Evolutionary conservation across 495 filamentous ascomycete species (phyloP).

Genomic region (Oidiodendron maius): DNA sequence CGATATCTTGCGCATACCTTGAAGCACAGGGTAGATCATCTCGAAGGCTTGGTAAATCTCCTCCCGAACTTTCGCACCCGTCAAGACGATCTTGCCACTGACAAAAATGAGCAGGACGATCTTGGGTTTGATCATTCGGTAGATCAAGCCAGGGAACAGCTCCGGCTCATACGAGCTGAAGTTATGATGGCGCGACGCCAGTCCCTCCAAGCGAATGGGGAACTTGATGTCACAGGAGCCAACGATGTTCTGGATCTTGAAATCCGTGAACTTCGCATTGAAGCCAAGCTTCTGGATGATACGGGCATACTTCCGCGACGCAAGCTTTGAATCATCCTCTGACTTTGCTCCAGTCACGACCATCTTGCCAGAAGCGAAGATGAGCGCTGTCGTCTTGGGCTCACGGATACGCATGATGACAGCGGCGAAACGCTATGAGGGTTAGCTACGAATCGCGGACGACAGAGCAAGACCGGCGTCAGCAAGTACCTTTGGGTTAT

Average conservation of each 20-base stretch:
- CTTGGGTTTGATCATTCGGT: slow-evolving; percentile 99
- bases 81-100: slow-evolving; percentile 96
- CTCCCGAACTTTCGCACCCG: slow-evolving; percentile 95
- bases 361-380: slow-evolving; percentile 99
- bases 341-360: slow-evolving; percentile 98
- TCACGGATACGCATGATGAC: slow-evolving; percentile 99
- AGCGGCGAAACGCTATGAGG: slow-evolving; percentile 89
- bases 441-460: slow-evolving; percentile 18
- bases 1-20: slow-evolving; percentile 49
- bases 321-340: slow-evolving; percentile 95
- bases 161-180: slow-evolving; percentile 99
- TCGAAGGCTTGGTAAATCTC: slow-evolving; percentile 99
- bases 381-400: slow-evolving; percentile 94
- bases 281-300: slow-evolving; percentile 99
- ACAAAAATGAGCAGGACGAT: slow-evolving; percentile 99
- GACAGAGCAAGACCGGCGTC: slow-evolving; percentile 27
- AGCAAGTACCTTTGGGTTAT: slow-evolving; percentile 85
- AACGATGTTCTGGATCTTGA: slow-evolving; percentile 99
- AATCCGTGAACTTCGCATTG: slow-evolving; percentile 99
- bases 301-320: slow-evolving; percentile 94
- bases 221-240: slow-evolving; percentile 99
- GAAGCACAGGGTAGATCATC: slow-evolving; percentile 97
- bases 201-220: slow-evolving; percentile 92
- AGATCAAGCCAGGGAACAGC: slow-evolving; percentile 97
- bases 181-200: slow-evolving; percentile 95